Evolutionary conservation across 768 basidiomycete genomes (phyloP), one percentile per base, ranked within the genome.

Genomic region (Leucocoprinus birnbaumii): DNA sequence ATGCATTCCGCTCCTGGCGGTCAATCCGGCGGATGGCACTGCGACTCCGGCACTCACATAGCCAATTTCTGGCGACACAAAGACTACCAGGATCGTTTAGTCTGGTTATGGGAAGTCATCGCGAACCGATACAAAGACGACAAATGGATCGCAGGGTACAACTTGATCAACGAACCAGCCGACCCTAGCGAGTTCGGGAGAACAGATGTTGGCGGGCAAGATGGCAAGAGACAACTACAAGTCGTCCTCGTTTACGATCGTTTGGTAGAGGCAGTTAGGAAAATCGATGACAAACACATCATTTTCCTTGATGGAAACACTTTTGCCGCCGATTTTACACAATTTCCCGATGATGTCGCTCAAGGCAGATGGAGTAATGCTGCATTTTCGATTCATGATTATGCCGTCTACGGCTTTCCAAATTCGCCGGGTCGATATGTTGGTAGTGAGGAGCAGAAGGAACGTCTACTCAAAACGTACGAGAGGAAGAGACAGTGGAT

Each of bases 231-330:
- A 41, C 87, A 89, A 62, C 73, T 71, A 2, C 70, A 81, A 27
- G 68, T 94, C 48, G 65, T 91, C 55, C 65, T 58, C 7, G 87
- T 86, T 68, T 92, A 91, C 69, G 80, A 84, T 62, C 75, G 82
- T 3, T 73, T 87, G 14, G 79, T 90, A 66, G 71, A 70, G 3
- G 85, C 86, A 11, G 89, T 94, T 63, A 84, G 88, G 24, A 75
- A 73, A 9, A 71, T 89, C 48, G 91, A 93, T 69, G 68, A 74
- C 6, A 68, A 82, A 38, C 91, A 94, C 62, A 77, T 80, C 64
- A 75, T 93, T 56, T 93, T 87, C 76, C 76, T 89, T 63, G 92
- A 91, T 66, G 87, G 87, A 25, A 93, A 90, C 73, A 91, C 89
- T 14, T 92, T 86, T 65, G 89, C 89, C 9, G 80, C 82, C 0